phyloP scores from a whole-genome alignment of 1,284 basidiomycete species.

The Heterobasidion irregulare region DNA sequence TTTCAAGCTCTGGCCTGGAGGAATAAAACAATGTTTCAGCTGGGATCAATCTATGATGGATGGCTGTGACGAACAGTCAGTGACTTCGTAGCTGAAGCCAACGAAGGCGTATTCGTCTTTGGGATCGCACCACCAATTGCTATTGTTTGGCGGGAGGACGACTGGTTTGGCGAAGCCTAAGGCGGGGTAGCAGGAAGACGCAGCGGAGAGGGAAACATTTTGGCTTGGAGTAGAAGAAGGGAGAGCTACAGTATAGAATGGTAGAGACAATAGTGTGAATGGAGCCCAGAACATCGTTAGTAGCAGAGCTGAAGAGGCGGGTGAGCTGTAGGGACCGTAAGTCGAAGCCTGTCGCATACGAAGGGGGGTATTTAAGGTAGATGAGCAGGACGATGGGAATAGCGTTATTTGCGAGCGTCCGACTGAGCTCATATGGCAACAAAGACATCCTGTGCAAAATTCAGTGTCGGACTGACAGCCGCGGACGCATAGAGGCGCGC shows the following conservation, averaged over 20 bases:
- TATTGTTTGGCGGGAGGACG: constrained; percentile 31
- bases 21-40: not conserved
- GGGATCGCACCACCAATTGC: constrained; percentile 56
- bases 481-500: no score
- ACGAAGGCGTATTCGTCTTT: constrained; percentile 63
- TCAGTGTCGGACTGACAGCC: no score
- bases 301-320: not conserved
- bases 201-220: not conserved
- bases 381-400: not conserved
- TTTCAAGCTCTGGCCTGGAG: constrained; percentile 21
- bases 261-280: not conserved
- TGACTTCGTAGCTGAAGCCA: constrained; percentile 67
- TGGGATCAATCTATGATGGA: no score
- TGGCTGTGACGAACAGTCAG: constrained; percentile 12
- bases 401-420: not conserved
- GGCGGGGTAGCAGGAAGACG: constrained; percentile 41
- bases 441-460: no score
- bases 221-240: not conserved
- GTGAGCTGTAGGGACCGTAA: not conserved
- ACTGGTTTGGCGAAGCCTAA: constrained; percentile 51
- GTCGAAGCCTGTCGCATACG: not conserved
- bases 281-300: not conserved
- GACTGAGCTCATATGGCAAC: no score
- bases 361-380: not conserved
- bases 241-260: not conserved